These are phyloP conservation scores for Coccomyxa sp. DNA, from an alignment of 139 green algal genomes.

Conservation along the genomic window DNA sequence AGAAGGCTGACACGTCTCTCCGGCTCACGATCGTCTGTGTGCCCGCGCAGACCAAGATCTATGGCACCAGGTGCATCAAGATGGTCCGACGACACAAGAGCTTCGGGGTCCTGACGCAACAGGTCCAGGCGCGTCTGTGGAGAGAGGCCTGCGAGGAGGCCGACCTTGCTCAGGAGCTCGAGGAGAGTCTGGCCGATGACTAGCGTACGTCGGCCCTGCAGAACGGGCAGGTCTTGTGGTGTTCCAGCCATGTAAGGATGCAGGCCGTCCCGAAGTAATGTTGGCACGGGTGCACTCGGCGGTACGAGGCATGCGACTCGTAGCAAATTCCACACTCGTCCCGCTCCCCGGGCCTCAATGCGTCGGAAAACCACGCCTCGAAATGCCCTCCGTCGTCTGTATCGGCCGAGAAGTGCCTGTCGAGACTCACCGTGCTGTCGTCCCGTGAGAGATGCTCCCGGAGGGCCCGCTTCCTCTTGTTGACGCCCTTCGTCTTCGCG, in stretches of 20 bases:
- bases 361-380: not conserved
- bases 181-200: not conserved
- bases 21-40: not conserved
- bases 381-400: not conserved
- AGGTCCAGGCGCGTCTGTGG: not conserved
- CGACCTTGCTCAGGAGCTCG: not conserved
- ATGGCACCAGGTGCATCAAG: not conserved
- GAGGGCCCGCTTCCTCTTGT: not conserved
- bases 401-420: not conserved
- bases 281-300: not conserved
- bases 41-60: not conserved
- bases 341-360: not conserved
- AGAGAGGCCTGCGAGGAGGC: not conserved
- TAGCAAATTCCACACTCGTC: not conserved
- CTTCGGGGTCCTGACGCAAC: not conserved
- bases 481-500: not conserved
- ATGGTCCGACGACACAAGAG: not conserved
- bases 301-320: not conserved
- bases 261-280: not conserved
- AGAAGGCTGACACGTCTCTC: not conserved
- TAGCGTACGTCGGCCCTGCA: not conserved
- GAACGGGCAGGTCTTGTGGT: not conserved
- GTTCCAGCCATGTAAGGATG: not conserved
- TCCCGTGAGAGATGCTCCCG: not conserved
- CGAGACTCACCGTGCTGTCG: not conserved